phyloP scores from a whole-genome alignment of 148 eudicot species.

The Mesembryanthemum crystallinum region DNA sequence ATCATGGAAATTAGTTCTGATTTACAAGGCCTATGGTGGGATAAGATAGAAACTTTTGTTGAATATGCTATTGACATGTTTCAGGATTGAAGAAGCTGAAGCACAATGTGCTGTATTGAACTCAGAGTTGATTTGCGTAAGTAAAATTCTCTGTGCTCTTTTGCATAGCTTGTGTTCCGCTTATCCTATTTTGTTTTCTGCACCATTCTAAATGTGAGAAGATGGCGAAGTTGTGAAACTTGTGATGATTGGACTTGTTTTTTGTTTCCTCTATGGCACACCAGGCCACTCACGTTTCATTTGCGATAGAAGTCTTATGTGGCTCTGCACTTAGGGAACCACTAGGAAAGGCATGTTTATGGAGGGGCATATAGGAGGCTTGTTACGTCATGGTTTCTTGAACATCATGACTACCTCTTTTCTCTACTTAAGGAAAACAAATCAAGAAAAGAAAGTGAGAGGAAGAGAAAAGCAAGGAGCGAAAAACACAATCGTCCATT shows the following conservation, averaged over 20 bases:
- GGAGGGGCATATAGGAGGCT: too few species aligned
- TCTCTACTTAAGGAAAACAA: too few species aligned
- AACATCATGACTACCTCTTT: too few species aligned
- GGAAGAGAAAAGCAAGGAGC: too few species aligned
- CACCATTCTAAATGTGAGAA: not conserved
- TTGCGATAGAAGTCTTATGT: not conserved
- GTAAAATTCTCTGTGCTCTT: constrained; percentile 28
- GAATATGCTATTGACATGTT: constrained; percentile 19
- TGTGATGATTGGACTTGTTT: too few species aligned
- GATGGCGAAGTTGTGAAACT: not conserved
- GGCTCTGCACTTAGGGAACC: not conserved
- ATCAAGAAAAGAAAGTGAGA: not conserved
- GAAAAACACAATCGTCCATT: too few species aligned
- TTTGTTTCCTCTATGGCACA: not conserved
- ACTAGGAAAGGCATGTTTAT: too few species aligned
- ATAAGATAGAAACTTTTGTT: not conserved
- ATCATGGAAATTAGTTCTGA: not conserved
- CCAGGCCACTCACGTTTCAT: not conserved
- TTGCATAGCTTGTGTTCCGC: not conserved
- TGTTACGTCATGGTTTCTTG: too few species aligned
- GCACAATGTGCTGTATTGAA: constrained; percentile 90
- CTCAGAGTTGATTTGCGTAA: constrained; percentile 78
- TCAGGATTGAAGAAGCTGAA: constrained; percentile 94
- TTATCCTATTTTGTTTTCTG: not conserved
- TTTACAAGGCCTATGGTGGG: not conserved